Evolutionary conservation across 2,329 filamentous ascomycete species (phyloP).

Genomic region (Alternaria sp.): DNA sequence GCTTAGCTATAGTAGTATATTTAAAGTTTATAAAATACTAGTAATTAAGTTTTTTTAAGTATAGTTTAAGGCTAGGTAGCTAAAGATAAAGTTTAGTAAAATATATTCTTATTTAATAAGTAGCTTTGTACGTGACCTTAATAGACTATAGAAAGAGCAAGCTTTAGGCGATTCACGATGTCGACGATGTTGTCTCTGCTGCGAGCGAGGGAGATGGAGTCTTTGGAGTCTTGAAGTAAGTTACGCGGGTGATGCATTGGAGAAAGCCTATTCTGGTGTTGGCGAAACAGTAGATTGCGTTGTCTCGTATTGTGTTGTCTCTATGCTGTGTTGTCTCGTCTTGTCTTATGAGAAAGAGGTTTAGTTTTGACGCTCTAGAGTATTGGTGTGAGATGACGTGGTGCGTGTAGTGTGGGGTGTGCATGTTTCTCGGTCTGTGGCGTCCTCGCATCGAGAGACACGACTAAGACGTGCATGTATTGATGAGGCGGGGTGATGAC

Average conservation of each 20-base stretch:
- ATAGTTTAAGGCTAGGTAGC: too few relatives aligned
- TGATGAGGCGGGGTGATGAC: neutral
- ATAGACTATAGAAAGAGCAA: too few relatives aligned
- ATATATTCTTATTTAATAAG: too few relatives aligned
- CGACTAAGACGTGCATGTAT: neutral
- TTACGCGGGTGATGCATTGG: neutral
- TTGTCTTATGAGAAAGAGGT: neutral
- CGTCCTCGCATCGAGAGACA: neutral
- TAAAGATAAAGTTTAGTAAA: too few relatives aligned
- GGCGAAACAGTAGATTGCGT: neutral
- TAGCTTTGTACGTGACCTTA: too few relatives aligned
- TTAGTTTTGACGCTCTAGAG: neutral
- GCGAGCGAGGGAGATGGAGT: neutral
- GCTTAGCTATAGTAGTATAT: too few relatives aligned
- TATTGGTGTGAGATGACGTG: constrained; percentile 3
- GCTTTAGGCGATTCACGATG: too few relatives aligned
- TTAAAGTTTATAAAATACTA: too few relatives aligned
- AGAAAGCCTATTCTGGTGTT: neutral
- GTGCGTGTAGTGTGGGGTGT: neutral
- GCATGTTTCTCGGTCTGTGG: neutral
- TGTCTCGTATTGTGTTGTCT: neutral
- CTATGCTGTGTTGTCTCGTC: neutral
- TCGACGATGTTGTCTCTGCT: neutral
- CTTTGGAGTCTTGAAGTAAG: neutral
- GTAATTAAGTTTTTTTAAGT: too few relatives aligned